phyloP scores from a whole-genome alignment of 2,329 filamentous ascomycete species.

The Venturia asperata region DNA sequence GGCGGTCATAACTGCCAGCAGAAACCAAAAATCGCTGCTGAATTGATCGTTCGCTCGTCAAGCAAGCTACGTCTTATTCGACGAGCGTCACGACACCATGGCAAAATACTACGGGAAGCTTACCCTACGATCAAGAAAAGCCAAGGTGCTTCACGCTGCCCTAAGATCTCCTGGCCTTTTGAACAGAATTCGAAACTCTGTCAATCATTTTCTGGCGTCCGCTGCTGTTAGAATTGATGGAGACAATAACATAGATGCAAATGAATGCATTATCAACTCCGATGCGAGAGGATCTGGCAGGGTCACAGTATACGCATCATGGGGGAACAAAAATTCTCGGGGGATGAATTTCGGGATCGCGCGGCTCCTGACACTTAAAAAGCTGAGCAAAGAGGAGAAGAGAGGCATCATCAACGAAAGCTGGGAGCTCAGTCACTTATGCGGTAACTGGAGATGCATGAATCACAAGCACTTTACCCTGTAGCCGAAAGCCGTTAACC shows the following conservation, averaged over 20 bases:
- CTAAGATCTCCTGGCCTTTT: no score
- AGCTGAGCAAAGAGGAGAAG: conserved; percentile 25
- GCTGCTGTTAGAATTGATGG: no score
- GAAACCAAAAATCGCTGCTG: no score
- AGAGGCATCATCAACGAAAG: conserved; percentile 25
- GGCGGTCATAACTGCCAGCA: no score
- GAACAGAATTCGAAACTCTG: no score
- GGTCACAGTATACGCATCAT: not conserved
- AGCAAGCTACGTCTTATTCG: no score
- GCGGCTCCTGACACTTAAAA: conserved; percentile 18
- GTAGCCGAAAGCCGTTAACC: not conserved
- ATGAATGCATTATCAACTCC: not conserved
- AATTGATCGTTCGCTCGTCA: no score
- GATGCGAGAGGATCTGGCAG: not conserved
- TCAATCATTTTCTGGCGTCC: no score
- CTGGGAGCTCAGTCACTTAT: conserved; percentile 9
- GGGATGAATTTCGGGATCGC: not conserved
- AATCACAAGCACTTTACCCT: not conserved
- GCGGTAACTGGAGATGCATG: not conserved
- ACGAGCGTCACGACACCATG: no score
- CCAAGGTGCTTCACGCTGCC: no score
- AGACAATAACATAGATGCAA: not conserved
- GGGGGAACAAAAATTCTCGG: not conserved
- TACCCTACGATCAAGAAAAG: no score
- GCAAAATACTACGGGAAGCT: no score